phyloP scores from a whole-genome alignment of 2,329 filamentous ascomycete genomes.

The Fusarium bulbicola region DNA sequence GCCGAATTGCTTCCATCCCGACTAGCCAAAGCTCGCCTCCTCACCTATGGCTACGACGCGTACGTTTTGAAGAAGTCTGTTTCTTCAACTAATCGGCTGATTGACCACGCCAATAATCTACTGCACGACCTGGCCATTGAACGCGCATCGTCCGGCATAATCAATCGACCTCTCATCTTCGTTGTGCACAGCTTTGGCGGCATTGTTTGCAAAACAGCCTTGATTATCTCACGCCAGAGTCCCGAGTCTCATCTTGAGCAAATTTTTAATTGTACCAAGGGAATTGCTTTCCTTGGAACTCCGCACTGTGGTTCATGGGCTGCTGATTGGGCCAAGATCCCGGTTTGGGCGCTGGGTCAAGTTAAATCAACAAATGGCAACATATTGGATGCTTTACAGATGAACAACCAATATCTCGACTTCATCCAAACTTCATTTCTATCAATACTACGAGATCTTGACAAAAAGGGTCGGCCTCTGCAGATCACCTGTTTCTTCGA shows the following conservation, averaged over 20 bases:
- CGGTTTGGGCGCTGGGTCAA: not conserved
- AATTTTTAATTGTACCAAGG: fast-evolving
- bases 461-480: not conserved
- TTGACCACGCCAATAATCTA: not conserved
- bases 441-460: not conserved
- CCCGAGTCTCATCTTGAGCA: not conserved
- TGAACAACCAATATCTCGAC: not conserved
- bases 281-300: not conserved
- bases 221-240: not conserved
- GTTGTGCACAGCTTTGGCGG: not conserved
- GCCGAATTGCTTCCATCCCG: not conserved
- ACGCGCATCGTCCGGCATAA: not conserved
- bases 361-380: not conserved
- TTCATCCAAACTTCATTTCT: not conserved
- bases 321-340: not conserved
- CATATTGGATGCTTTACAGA: not conserved
- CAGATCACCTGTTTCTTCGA: not conserved
- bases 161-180: not conserved
- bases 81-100: fast-evolving
- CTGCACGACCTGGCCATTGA: not conserved
- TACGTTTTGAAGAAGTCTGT: not conserved
- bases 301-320: not conserved
- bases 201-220: not conserved
- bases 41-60: not conserved
- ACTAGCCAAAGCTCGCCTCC: not conserved